Evolutionary conservation across 495 filamentous ascomycete genomes (phyloP).

Genomic region (Hypoxylon cercidicola): DNA sequence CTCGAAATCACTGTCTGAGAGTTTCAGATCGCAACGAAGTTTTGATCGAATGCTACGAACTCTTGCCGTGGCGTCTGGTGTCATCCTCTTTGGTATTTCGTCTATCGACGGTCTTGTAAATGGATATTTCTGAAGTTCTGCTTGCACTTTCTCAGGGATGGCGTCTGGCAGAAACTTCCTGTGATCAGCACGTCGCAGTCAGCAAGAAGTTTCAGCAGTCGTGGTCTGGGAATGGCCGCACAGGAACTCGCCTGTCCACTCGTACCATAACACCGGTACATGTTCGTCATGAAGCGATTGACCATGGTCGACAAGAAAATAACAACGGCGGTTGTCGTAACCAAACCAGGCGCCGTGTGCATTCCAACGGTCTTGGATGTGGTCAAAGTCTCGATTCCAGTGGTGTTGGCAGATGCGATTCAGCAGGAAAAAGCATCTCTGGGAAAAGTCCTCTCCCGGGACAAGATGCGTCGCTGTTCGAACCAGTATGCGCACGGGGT

Average conservation of each 20-base stretch:
- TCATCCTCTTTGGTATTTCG: constrained; percentile 5
- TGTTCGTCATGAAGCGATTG: constrained; percentile 21
- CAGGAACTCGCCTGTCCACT: constrained; percentile 32
- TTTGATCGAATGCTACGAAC: constrained; percentile 13
- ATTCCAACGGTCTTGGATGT: constrained; percentile 17
- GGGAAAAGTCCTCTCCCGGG: constrained; percentile 23
- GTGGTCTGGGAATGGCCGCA: background rate
- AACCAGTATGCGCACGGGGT: background rate
- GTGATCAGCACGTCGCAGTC: background rate
- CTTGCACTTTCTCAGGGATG: background rate
- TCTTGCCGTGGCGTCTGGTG: constrained; percentile 28
- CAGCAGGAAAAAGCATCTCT: constrained; percentile 21
- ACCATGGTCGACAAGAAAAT: constrained; percentile 37
- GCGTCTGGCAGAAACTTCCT: background rate
- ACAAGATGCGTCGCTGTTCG: constrained; percentile 37
- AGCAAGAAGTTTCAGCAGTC: no score
- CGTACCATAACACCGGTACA: constrained; percentile 29
- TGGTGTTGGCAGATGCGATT: constrained; percentile 34
- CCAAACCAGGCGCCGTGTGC: constrained; percentile 18
- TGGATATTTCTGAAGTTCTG: background rate
- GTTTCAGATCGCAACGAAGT: constrained; percentile 17
- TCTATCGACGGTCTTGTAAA: background rate
- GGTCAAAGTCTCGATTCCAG: constrained; percentile 36
- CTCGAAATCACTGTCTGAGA: constrained; percentile 8
- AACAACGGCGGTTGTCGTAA: constrained; percentile 24